A percentile compares a stretch with the other conserved stretches of the same genome.
Evolutionary conservation across 1,139 yeast species (phyloP).

Genomic region (Blastobotrys aristatus): DNA sequence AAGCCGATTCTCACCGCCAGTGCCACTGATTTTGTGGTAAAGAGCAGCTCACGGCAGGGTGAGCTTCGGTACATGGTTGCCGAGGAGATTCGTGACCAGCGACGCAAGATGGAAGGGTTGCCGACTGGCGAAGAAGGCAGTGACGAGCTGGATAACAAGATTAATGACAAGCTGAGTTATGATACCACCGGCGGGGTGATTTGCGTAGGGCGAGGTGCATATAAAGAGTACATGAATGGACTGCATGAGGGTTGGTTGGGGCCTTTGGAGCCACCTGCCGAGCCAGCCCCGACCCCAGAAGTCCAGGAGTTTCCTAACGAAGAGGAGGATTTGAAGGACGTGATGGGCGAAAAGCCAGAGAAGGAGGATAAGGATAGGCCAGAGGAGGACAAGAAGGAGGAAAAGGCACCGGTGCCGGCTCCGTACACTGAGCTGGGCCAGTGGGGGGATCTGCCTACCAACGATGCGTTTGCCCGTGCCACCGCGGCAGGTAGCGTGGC

Average conservation of each 20-base stretch:
- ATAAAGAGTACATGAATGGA: constrained; percentile 85
- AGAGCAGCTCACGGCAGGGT: constrained; percentile 74
- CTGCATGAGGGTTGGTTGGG: constrained; percentile 94
- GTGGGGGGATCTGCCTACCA: constrained; percentile 45
- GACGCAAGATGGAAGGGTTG: constrained; percentile 41
- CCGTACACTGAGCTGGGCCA: constrained; percentile 60
- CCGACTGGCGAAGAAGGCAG: constrained; percentile 21
- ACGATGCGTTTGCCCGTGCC: constrained; percentile 52
- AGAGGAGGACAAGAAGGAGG: constrained; percentile 34
- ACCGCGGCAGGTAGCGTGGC: constrained; percentile 16
- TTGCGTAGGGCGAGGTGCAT: constrained; percentile 93
- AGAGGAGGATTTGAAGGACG: constrained; percentile 22
- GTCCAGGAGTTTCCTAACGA: constrained; percentile 25
- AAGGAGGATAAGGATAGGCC: constrained; percentile 38
- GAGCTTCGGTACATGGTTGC: constrained; percentile 80
- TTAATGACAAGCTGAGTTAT: constrained; percentile 26
- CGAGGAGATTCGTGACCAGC: constrained; percentile 66
- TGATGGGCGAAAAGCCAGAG: constrained; percentile 25
- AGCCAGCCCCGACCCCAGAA: background rate
- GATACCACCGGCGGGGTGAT: constrained; percentile 71
- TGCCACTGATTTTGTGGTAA: constrained; percentile 78
- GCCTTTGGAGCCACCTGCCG: constrained; percentile 53
- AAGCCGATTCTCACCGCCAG: constrained; percentile 85
- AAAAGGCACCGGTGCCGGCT: constrained; percentile 48
- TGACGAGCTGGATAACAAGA: constrained; percentile 31